Percentiles rank a stretch among this genome's conserved stretches.
phyloP scores from a whole-genome alignment of 2,329 filamentous ascomycete genomes.

The Basipetospora chlamydospora region DNA sequence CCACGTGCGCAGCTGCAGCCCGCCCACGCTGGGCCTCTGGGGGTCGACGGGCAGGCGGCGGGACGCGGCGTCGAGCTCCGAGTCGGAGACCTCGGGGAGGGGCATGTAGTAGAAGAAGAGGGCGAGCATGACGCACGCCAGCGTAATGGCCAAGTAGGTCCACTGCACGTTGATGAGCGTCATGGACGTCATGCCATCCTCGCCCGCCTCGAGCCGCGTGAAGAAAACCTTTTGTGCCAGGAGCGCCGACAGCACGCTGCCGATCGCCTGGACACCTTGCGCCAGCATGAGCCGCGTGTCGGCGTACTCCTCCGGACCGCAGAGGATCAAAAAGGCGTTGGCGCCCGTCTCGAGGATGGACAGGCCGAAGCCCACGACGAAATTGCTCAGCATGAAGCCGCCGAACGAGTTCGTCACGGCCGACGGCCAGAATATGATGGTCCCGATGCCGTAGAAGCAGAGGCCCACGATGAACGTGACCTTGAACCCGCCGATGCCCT shows the following conservation, averaged over 20 bases:
- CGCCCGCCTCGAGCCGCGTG: conserved; percentile 6
- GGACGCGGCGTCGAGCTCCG: conserved; percentile 35
- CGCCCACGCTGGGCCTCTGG: conserved; percentile 30
- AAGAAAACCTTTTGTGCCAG: conserved; percentile 66
- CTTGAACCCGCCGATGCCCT: conserved; percentile 53
- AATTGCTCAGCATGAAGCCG: conserved; percentile 60
- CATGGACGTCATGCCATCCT: conserved; percentile 13
- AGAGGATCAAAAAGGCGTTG: conserved; percentile 59
- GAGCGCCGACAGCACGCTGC: conserved; percentile 56
- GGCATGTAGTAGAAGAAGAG: conserved; percentile 57
- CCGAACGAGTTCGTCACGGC: conserved; percentile 60
- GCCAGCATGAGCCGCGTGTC: conserved; percentile 63
- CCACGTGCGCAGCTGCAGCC: conserved; percentile 38
- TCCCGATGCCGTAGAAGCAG: conserved; percentile 58
- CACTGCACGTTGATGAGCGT: conserved; percentile 65
- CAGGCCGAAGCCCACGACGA: conserved; percentile 65
- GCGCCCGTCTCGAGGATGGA: conserved; percentile 67
- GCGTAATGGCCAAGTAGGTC: conserved; percentile 70
- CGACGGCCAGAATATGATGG: conserved; percentile 78
- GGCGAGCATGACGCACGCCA: conserved; percentile 57
- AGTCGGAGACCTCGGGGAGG: conserved; percentile 44
- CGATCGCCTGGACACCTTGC: conserved; percentile 63
- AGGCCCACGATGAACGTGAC: conserved; percentile 67
- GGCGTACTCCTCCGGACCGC: conserved; percentile 57
- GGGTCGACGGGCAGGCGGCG: conserved; percentile 33